Percentiles rank a stretch among this genome's conserved stretches.
phyloP scores from a whole-genome alignment of 1,284 basidiomycete species.

The Ganoderma resinaceum region DNA sequence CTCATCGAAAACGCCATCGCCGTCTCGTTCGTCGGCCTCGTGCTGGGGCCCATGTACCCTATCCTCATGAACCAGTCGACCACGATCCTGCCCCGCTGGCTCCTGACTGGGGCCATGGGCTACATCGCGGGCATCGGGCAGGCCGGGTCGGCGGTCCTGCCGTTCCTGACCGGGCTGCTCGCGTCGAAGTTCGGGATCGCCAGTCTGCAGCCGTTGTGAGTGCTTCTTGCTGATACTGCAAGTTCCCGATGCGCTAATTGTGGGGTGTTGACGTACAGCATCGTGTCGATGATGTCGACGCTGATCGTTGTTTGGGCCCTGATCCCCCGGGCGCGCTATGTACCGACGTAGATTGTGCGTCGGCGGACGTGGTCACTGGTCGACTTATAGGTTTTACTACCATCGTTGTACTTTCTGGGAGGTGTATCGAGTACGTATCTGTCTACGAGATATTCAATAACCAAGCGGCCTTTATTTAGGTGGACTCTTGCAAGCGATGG shows the following conservation, averaged over 20 bases:
- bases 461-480: too few relatives aligned
- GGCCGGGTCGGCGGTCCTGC: constrained; percentile 70
- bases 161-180: constrained; percentile 69
- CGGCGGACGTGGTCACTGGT: background rate
- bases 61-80: constrained; percentile 68
- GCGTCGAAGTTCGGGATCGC: constrained; percentile 61
- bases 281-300: constrained; percentile 40
- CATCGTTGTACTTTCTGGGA: background rate
- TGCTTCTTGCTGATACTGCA: constrained; percentile 40
- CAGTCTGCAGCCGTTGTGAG: constrained; percentile 65
- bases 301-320: constrained; percentile 42
- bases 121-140: constrained; percentile 73
- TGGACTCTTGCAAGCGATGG: too few relatives aligned
- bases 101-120: constrained; percentile 70
- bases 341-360: constrained; percentile 17
- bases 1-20: constrained; percentile 66
- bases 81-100: constrained; percentile 63
- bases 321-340: constrained; percentile 35
- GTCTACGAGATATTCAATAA: too few relatives aligned
- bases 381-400: background rate
- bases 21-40: constrained; percentile 59
- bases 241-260: too few relatives aligned
- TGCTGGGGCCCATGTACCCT: constrained; percentile 63
- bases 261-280: constrained; percentile 41
- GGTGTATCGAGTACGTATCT: too few relatives aligned